These are phyloP conservation scores for Plasmodium inui DNA, from an alignment of 169 alveolate species.

Conservation along the genomic window DNA sequence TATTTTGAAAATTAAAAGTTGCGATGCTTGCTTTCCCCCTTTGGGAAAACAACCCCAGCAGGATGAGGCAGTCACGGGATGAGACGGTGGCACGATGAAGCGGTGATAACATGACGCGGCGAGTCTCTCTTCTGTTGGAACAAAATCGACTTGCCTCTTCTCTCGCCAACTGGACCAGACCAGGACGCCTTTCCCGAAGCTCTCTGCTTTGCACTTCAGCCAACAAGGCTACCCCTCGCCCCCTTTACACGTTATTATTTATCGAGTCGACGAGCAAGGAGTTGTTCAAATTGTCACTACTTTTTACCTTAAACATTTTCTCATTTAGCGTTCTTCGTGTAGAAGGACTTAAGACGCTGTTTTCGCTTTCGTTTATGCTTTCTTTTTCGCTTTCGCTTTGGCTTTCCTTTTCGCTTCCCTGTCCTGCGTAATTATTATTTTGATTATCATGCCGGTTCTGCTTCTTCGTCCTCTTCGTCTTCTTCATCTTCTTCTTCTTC, in stretches of 20 bases:
- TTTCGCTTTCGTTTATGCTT: not conserved
- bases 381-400: not conserved
- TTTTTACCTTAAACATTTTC: not conserved
- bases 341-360: not conserved
- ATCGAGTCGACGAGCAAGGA: not conserved
- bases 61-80: no score
- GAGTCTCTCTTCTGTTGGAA: not conserved
- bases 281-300: not conserved
- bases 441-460: not conserved
- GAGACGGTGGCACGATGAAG: not conserved
- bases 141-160: not conserved
- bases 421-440: not conserved
- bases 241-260: not conserved
- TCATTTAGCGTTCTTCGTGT: not conserved
- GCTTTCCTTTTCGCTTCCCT: not conserved
- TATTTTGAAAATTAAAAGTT: not conserved
- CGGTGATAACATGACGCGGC: not conserved
- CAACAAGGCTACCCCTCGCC: not conserved
- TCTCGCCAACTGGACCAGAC: not conserved
- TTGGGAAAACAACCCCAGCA: not conserved
- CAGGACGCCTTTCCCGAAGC: not conserved
- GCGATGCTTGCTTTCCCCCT: not conserved
- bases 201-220: not conserved
- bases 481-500: not conserved
- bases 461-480: not conserved